phyloP scores from a whole-genome alignment of 176 grass and related monocot genomes.

The Carex parvula region DNA sequence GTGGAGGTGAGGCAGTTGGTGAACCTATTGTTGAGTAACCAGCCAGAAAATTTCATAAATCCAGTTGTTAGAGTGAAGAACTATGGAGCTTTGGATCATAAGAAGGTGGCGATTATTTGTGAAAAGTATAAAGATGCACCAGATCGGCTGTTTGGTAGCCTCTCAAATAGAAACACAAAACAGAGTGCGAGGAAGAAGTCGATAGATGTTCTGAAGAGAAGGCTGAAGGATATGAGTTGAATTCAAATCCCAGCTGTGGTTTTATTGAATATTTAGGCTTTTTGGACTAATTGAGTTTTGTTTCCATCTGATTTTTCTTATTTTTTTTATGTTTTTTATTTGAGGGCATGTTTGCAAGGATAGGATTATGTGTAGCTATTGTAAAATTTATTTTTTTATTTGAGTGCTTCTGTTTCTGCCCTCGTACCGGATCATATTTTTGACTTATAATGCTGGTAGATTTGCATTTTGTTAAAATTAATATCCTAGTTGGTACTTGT shows the following conservation, averaged over 20 bases:
- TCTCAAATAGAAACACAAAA: conserved; percentile 55
- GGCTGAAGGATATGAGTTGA: conserved; percentile 92
- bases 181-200: conserved; percentile 83
- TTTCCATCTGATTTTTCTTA: neutral
- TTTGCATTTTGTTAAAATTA: neutral
- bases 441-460: neutral
- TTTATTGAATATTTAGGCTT: conserved; percentile 3
- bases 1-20: conserved; percentile 80
- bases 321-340: neutral
- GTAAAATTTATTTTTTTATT: neutral
- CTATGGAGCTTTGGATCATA: conserved; percentile 77
- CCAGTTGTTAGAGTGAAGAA: conserved; percentile 79
- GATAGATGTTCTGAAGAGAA: conserved; percentile 83
- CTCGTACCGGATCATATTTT: neutral
- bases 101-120: conserved; percentile 64
- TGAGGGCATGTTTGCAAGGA: neutral
- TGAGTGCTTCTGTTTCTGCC: neutral
- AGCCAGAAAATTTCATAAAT: conserved; percentile 94
- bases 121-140: conserved; percentile 92
- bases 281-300: neutral
- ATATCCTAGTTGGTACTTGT: too few species aligned
- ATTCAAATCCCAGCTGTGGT: neutral
- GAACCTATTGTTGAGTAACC: conserved; percentile 87
- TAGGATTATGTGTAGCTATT: neutral
- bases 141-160: conserved; percentile 75